A percentile compares a stretch with the other conserved stretches of the same genome.
Evolutionary conservation across 1,139 yeast genomes (phyloP).

Genomic region (Yamadazyma atlantica): DNA sequence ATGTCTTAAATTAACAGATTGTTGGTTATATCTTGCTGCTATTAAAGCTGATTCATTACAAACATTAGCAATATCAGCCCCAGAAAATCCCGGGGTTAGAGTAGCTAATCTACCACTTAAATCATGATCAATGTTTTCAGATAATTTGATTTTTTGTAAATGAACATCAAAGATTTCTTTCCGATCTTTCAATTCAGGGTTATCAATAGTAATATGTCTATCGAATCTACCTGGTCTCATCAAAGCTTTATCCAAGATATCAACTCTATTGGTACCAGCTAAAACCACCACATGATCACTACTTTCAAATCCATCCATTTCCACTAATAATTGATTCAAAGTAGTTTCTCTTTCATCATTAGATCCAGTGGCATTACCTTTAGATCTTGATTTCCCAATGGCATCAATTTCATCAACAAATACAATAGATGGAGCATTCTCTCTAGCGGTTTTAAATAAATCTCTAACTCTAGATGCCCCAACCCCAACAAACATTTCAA

Average conservation of each 20-base stretch:
- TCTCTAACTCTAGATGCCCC: slow-evolving; percentile 98
- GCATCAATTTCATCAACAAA: slow-evolving; percentile 98
- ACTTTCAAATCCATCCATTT: slow-evolving; percentile 94
- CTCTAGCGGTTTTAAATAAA: slow-evolving; percentile 86
- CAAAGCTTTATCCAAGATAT: slow-evolving; percentile 86
- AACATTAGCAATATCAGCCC: slow-evolving; percentile 97
- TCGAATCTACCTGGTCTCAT: slow-evolving; percentile 98
- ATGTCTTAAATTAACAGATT: slow-evolving; percentile 68
- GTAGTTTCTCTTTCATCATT: slow-evolving; percentile 98
- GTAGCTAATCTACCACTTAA: slow-evolving; percentile 90
- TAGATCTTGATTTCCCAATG: slow-evolving; percentile 90
- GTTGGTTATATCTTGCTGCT: slow-evolving; percentile 82
- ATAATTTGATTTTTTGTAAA: slow-evolving; percentile 61
- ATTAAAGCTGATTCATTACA: slow-evolving; percentile 96
- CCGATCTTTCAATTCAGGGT: slow-evolving; percentile 92
- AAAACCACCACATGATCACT: slow-evolving; percentile 92
- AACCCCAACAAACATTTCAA: slow-evolving; percentile 98
- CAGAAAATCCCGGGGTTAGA: slow-evolving; percentile 95
- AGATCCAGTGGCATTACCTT: slow-evolving; percentile 80
- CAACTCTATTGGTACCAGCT: slow-evolving; percentile 97
- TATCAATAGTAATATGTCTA: slow-evolving; percentile 86
- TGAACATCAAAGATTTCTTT: slow-evolving; percentile 90
- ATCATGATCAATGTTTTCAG: slow-evolving; percentile 37
- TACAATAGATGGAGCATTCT: slow-evolving; percentile 88
- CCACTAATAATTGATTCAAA: slow-evolving; percentile 89